A percentile compares a stretch with the other conserved stretches of the same genome.
Conservation (phyloP, 495 filamentous ascomycete species). For the Podospora anserina region DNA sequence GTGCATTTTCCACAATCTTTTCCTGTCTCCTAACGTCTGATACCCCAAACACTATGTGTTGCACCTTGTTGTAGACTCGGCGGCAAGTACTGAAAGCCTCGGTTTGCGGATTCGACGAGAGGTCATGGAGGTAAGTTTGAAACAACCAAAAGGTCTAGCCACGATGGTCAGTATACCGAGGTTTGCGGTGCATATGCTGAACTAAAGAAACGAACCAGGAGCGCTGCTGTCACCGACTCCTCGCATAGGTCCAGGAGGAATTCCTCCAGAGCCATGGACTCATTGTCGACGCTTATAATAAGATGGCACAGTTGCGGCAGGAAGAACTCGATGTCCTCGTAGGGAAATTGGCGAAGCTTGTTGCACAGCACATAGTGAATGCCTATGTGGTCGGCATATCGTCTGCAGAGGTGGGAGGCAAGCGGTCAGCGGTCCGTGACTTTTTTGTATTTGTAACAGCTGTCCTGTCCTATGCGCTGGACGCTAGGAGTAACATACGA, state of each 20-base stretch:
- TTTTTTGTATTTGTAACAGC: background rate
- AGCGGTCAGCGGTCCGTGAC: slow-evolving; percentile 20
- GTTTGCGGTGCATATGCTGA: background rate
- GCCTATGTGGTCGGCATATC: slow-evolving; percentile 77
- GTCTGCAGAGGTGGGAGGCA: slow-evolving; percentile 43
- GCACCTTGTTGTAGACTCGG: slow-evolving; percentile 74
- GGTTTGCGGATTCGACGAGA: slow-evolving; percentile 63
- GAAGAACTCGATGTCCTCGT: slow-evolving; percentile 83
- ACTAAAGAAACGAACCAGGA: slow-evolving; percentile 54
- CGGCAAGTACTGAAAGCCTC: slow-evolving; percentile 69
- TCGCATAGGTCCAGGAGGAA: slow-evolving; percentile 77
- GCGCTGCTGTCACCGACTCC: slow-evolving; percentile 71
- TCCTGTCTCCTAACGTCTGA: slow-evolving; percentile 59
- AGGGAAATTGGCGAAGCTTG: slow-evolving; percentile 75
- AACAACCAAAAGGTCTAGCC: slow-evolving; percentile 77
- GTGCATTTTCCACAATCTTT: slow-evolving; percentile 69
- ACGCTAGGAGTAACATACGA: slow-evolving; percentile 52
- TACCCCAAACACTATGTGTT: slow-evolving; percentile 71
- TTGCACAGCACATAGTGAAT: slow-evolving; percentile 77
- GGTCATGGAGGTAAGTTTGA: slow-evolving; percentile 75
- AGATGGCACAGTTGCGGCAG: slow-evolving; percentile 77
- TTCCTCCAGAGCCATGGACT: slow-evolving; percentile 79
- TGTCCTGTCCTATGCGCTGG: slow-evolving; percentile 5
- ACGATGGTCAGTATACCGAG: slow-evolving; percentile 10
- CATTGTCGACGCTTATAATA: slow-evolving; percentile 73